Evolutionary conservation across 2,329 filamentous ascomycete genomes (phyloP).

Genomic region (Allantophomopsis cytisporea): DNA sequence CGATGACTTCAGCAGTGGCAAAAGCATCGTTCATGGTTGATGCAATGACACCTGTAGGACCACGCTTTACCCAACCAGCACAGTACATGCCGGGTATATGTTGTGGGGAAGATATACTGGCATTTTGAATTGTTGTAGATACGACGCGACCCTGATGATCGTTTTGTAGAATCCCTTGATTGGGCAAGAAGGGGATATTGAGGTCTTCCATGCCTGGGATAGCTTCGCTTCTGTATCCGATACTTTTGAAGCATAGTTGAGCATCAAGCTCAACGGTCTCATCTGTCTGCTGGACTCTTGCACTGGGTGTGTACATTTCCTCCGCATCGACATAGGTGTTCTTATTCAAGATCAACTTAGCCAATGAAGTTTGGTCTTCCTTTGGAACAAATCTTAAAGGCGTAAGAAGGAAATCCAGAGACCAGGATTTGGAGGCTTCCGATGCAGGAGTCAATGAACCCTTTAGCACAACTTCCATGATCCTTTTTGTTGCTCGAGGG

Average conservation of each 20-base stretch:
- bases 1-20: conserved; percentile 71
- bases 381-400: conserved; percentile 47
- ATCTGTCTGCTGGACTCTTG: conserved; percentile 33
- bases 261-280: conserved; percentile 43
- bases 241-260: conserved; percentile 75
- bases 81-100: conserved; percentile 70
- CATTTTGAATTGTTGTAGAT: conserved; percentile 2
- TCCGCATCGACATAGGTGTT: conserved; percentile 54
- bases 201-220: conserved; percentile 62
- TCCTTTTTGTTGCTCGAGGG: conserved; percentile 59
- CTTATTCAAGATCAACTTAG: conserved; percentile 37
- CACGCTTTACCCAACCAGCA: conserved; percentile 91
- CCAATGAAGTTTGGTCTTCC: conserved; percentile 26
- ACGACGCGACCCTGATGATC: conserved; percentile 56
- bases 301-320: conserved; percentile 35
- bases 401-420: conserved; percentile 72
- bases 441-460: conserved; percentile 39
- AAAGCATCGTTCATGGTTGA: conserved; percentile 95
- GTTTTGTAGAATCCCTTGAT: conserved; percentile 66
- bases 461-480: conserved; percentile 71
- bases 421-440: conserved; percentile 56
- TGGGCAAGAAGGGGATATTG: conserved; percentile 64
- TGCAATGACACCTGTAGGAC: conserved; percentile 90
- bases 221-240: conserved; percentile 78
- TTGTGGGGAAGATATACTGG: background rate